Evolutionary conservation across 108 stramenopile species (phyloP).

Genomic region (Fragilariopsis cylindrus): DNA sequence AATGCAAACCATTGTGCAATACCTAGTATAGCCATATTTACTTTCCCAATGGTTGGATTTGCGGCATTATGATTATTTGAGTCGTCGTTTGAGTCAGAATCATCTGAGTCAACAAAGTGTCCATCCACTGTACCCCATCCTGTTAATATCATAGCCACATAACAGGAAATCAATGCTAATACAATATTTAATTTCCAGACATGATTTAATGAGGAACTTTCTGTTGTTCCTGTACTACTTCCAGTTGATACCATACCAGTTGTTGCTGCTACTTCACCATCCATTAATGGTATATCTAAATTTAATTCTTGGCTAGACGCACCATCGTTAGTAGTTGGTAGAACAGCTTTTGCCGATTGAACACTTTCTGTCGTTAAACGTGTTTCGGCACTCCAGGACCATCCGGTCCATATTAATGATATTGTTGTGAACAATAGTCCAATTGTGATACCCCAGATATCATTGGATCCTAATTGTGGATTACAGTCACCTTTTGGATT

Average conservation of each 20-base stretch:
- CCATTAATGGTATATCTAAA: conserved; percentile 78
- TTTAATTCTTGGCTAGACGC: no score
- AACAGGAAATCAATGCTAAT: conserved; percentile 76
- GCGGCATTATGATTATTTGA: conserved; percentile 61
- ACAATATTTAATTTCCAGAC: conserved; percentile 93
- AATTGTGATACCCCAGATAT: conserved; percentile 73
- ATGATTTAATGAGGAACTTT: conserved; percentile 28
- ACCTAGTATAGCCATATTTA: conserved; percentile 91
- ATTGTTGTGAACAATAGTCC: conserved; percentile 78
- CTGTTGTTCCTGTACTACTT: conserved; percentile 7
- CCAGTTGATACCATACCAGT: conserved; percentile 60
- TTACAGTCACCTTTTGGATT: conserved; percentile 84
- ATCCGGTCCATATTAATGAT: conserved; percentile 88
- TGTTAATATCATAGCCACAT: conserved; percentile 90
- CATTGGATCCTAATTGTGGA: conserved; percentile 70
- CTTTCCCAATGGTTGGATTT: conserved; percentile 79
- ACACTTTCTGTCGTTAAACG: conserved; percentile 38
- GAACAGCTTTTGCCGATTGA: conserved; percentile 37
- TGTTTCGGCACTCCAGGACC: conserved; percentile 56
- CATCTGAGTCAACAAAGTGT: conserved; percentile 23
- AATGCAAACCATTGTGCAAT: conserved; percentile 89
- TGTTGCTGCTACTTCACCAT: conserved; percentile 60
- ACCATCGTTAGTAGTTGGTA: no score
- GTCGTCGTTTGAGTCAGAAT: not conserved
- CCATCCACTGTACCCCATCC: conserved; percentile 86